These are phyloP conservation scores for Multifurca ochricompacta DNA, from an alignment of 768 basidiomycete genomes.

Conservation along the genomic window DNA sequence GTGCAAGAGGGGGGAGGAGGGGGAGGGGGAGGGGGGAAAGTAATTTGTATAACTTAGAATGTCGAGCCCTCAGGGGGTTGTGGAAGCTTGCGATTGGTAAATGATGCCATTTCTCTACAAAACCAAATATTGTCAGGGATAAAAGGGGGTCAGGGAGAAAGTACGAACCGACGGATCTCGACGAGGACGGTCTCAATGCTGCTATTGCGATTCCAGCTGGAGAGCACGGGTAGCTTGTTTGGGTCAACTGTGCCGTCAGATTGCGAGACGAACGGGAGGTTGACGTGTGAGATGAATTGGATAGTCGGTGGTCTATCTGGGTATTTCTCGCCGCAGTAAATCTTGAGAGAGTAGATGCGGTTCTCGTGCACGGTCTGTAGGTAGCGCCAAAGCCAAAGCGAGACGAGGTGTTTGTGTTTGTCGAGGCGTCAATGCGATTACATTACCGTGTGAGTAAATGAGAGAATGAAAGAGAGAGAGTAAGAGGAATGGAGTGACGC, in stretches of 20 bases:
- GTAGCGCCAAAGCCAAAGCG: neutral
- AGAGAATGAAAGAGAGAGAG: neutral
- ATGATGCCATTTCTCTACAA: conserved; percentile 86
- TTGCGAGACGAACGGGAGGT: conserved; percentile 84
- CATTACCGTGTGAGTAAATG: neutral
- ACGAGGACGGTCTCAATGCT: conserved; percentile 87
- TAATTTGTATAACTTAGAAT: conserved; percentile 37
- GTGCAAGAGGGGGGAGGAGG: neutral
- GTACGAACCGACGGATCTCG: conserved; percentile 79
- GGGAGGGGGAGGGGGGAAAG: neutral
- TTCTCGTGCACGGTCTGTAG: conserved; percentile 94
- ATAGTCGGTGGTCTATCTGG: conserved; percentile 74
- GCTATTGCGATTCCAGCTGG: conserved; percentile 63
- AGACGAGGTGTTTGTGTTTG: neutral
- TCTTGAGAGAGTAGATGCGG: conserved; percentile 93
- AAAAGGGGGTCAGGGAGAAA: neutral
- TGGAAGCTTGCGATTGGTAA: conserved; percentile 85
- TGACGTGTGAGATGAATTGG: conserved; percentile 83
- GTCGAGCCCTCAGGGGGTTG: conserved; percentile 87
- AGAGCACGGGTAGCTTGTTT: conserved; percentile 60
- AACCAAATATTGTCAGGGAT: neutral
- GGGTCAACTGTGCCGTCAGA: conserved; percentile 72
- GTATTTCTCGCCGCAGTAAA: conserved; percentile 70
- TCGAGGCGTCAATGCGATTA: neutral
- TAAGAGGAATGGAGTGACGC: neutral